Evolutionary conservation across 306 rosid genomes (phyloP).

Genomic region (Carpinus viminea): DNA sequence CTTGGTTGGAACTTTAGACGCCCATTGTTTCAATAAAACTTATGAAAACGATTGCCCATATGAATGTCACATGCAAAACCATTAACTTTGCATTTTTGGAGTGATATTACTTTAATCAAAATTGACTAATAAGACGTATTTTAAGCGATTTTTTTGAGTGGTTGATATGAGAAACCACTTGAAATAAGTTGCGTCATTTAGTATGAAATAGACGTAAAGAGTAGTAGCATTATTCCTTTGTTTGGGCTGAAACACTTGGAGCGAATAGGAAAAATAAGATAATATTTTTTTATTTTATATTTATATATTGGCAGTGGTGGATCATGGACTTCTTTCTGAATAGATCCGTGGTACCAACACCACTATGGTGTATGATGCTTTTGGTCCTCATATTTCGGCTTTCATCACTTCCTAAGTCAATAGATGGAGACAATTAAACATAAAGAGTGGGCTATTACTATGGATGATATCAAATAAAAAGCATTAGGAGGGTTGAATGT

Average conservation of each 20-base stretch:
- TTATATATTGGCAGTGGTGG: neutral
- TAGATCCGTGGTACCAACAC: conserved; percentile 60
- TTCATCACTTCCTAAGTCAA: conserved; percentile 59
- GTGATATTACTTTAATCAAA: no score
- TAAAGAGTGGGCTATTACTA: conserved; percentile 44
- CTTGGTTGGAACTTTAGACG: neutral
- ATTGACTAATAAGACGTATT: no score
- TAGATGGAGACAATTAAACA: conserved; percentile 43
- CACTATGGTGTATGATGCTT: conserved; percentile 41
- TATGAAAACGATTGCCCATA: neutral
- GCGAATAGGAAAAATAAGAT: neutral
- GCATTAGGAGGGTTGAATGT: conserved; percentile 32
- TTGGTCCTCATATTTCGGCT: conserved; percentile 52
- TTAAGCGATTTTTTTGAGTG: no score
- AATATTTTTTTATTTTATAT: neutral
- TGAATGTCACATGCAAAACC: neutral
- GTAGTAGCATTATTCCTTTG: neutral
- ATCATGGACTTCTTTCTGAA: neutral
- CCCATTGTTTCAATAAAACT: conserved; percentile 13
- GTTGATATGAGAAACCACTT: no score
- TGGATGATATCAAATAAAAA: conserved; percentile 35
- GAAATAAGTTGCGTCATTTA: no score
- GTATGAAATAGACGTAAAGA: no score
- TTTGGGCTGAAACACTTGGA: neutral
- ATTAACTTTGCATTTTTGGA: neutral